These are phyloP conservation scores for Starmerella cellae DNA, from an alignment of 805 yeast species.

Conservation along the genomic window DNA sequence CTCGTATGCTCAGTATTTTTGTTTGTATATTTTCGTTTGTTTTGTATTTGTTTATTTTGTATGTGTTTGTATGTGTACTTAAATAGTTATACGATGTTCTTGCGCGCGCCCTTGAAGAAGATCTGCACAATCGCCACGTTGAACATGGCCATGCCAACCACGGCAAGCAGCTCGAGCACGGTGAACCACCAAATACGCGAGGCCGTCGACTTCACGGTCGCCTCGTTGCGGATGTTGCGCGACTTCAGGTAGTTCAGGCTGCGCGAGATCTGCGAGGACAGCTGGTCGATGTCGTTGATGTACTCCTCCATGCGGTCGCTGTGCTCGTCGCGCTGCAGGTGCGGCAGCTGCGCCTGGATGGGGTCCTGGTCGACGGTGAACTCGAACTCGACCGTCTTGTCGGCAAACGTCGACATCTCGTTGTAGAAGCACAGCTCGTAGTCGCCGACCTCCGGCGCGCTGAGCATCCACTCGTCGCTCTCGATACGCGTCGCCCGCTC, in stretches of 20 bases:
- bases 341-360: constrained; percentile 52
- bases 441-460: constrained; percentile 57
- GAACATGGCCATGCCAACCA: constrained; percentile 61
- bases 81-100: constrained; percentile 27
- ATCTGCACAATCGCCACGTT: constrained; percentile 75
- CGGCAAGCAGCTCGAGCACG: constrained; percentile 52
- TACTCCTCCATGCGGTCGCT: constrained; percentile 26
- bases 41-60: too few relatives aligned
- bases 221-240: constrained; percentile 83
- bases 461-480: constrained; percentile 68
- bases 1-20: too few relatives aligned
- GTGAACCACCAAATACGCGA: constrained; percentile 67
- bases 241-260: constrained; percentile 67
- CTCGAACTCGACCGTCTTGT: constrained; percentile 75
- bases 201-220: constrained; percentile 70
- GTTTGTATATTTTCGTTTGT: too few relatives aligned
- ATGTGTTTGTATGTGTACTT: too few relatives aligned
- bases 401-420: constrained; percentile 68
- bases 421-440: constrained; percentile 78
- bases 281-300: constrained; percentile 23
- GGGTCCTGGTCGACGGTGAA: constrained; percentile 34
- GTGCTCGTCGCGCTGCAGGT: constrained; percentile 21
- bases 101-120: constrained; percentile 45
- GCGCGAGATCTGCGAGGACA: constrained; percentile 25
- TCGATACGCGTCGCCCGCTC: constrained; percentile 47